Conservation (phyloP, 2,329 filamentous ascomycete species). For the Trichoderma sp. region DNA sequence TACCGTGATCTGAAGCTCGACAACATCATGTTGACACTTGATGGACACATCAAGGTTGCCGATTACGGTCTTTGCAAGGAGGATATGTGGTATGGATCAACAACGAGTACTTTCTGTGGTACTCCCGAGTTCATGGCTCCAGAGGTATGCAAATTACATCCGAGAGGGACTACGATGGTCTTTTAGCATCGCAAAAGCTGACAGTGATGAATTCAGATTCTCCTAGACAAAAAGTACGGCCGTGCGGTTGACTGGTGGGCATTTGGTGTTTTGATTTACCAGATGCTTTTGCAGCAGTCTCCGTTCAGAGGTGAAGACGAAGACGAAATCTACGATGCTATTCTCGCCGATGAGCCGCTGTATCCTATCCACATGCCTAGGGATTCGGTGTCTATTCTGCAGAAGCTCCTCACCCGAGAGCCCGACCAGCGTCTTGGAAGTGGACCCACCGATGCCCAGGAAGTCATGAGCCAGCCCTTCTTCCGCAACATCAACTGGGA, state of each 20-base stretch:
- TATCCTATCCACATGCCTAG: conserved; percentile 99
- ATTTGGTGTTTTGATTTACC: conserved; percentile 97
- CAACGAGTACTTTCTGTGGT: conserved; percentile 96
- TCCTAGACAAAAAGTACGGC: conserved; percentile 97
- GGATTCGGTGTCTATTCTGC: conserved; percentile 94
- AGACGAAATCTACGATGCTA: conserved; percentile 98
- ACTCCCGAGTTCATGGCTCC: conserved; percentile 99
- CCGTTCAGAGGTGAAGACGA: conserved; percentile 99
- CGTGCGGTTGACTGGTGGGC: conserved; percentile 99
- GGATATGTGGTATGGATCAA: conserved; percentile 99
- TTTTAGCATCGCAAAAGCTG: not conserved
- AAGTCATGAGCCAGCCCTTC: conserved; percentile 98
- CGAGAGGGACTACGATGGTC: not conserved
- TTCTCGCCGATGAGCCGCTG: conserved; percentile 93
- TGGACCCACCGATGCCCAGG: conserved; percentile 94
- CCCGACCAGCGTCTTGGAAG: conserved; percentile 91
- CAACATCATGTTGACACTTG: conserved; percentile 89
- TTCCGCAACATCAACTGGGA: conserved; percentile 99
- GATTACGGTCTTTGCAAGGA: conserved; percentile 99
- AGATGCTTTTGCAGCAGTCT: conserved; percentile 98
- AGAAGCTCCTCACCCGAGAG: conserved; percentile 94
- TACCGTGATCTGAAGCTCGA: conserved; percentile 95
- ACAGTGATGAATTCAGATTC: conserved; percentile 62
- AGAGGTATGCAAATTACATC: conserved; percentile 64
- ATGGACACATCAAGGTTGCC: conserved; percentile 97